These are phyloP conservation scores for Ascochyta viciae-villosae DNA, from an alignment of 2,329 filamentous ascomycete species.

Conservation along the genomic window DNA sequence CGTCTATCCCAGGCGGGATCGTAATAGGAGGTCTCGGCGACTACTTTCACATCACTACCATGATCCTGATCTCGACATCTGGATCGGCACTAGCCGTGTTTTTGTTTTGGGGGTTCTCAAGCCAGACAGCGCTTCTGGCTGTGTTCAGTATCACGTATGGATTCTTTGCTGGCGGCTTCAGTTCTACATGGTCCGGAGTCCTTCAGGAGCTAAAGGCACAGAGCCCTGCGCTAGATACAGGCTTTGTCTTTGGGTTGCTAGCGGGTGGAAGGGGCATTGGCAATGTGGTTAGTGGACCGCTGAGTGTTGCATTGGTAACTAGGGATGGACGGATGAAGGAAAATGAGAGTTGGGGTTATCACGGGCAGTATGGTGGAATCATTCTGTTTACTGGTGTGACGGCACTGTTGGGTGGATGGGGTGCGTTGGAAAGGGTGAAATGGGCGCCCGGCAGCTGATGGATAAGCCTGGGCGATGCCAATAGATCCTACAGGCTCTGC, in stretches of 20 bases:
- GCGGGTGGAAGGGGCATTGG: constrained; percentile 58
- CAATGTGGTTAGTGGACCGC: constrained; percentile 57
- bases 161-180: constrained; percentile 41
- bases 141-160: constrained; percentile 44
- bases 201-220: constrained; percentile 38
- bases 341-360: constrained; percentile 35
- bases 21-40: constrained; percentile 51
- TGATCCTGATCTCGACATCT: constrained; percentile 50
- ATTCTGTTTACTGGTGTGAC: constrained; percentile 51
- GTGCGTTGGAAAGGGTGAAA: constrained; percentile 8
- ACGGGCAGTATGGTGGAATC: constrained; percentile 52
- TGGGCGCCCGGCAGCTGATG: background rate
- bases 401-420: constrained; percentile 29
- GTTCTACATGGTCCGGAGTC: constrained; percentile 34
- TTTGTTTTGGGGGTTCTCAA: constrained; percentile 55
- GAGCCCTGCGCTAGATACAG: constrained; percentile 44
- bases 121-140: constrained; percentile 41
- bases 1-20: constrained; percentile 44
- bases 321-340: constrained; percentile 13
- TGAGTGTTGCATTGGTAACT: constrained; percentile 54
- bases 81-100: constrained; percentile 52
- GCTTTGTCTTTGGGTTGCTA: constrained; percentile 56
- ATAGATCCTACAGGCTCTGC: background rate
- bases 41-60: constrained; percentile 49
- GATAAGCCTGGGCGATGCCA: background rate